phyloP scores from a whole-genome alignment of 2,329 filamentous ascomycete genomes.

The Aspergillus luchuensis region DNA sequence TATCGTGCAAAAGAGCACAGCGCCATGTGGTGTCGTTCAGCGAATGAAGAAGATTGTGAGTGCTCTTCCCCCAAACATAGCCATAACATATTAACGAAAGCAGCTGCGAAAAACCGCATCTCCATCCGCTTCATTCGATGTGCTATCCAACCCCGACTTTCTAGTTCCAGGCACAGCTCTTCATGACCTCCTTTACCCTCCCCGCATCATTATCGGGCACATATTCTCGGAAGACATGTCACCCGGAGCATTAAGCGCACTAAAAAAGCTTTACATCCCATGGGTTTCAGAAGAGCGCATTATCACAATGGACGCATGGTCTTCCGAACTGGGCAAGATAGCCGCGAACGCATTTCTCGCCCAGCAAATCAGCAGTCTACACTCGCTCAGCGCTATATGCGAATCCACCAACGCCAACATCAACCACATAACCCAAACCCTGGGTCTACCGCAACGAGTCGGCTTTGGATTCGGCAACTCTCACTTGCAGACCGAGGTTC shows the following conservation, averaged over 20 bases:
- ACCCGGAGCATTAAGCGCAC: constrained; percentile 13
- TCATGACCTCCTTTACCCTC: constrained; percentile 17
- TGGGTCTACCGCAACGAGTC: constrained; percentile 10
- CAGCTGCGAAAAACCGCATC: constrained; percentile 19
- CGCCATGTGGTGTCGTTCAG: constrained; percentile 19
- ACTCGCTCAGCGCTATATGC: constrained; percentile 16
- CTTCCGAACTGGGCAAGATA: constrained; percentile 19
- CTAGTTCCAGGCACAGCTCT: constrained; percentile 20
- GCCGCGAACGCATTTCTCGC: constrained; percentile 17
- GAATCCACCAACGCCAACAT: constrained; percentile 19
- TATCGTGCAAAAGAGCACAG: constrained; percentile 23
- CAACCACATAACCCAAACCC: constrained; percentile 13
- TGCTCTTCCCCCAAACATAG: rapidly evolving
- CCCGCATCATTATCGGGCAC: constrained; percentile 24
- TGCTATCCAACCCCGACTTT: constrained; percentile 26
- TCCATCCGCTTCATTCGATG: constrained; percentile 21
- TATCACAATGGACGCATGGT: constrained; percentile 27
- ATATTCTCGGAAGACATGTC: constrained; percentile 21
- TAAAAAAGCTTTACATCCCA: constrained; percentile 21
- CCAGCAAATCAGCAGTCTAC: constrained; percentile 21
- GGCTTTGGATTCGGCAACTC: constrained; percentile 7
- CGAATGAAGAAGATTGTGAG: constrained; percentile 22
- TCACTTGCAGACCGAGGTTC: constrained; percentile 16
- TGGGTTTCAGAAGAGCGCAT: constrained; percentile 23
- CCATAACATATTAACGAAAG: not conserved